Conservation (phyloP, 495 filamentous ascomycete genomes). For the Aspergillus ellipticus region DNA sequence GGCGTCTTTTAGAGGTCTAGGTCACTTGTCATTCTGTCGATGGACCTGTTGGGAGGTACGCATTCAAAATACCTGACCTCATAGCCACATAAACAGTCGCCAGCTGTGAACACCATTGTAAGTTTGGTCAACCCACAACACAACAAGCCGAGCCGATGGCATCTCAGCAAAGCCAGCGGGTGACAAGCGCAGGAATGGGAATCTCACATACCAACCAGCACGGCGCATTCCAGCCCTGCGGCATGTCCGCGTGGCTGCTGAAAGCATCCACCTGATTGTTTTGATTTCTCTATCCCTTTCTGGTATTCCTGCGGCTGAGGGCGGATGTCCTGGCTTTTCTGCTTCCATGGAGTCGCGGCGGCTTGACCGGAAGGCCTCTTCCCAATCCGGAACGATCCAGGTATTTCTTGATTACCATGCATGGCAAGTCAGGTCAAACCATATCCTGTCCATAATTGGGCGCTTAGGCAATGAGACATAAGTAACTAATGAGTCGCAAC, state of each 20-base stretch:
- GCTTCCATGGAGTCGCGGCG: too few relatives aligned
- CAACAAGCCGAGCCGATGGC: not conserved
- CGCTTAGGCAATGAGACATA: too few relatives aligned
- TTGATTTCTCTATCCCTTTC: not conserved
- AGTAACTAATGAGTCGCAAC: too few relatives aligned
- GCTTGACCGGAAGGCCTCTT: too few relatives aligned
- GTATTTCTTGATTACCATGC: too few relatives aligned
- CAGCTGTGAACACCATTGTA: not conserved
- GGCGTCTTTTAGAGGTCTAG: not conserved
- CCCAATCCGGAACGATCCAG: too few relatives aligned
- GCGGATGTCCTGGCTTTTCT: not conserved
- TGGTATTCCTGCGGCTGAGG: not conserved
- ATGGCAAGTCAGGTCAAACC: too few relatives aligned
- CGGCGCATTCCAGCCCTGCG: not conserved
- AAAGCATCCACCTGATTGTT: not conserved
- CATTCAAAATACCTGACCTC: not conserved
- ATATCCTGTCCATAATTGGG: too few relatives aligned
- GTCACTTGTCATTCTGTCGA: not conserved
- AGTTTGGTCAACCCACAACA: not conserved
- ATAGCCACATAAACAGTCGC: not conserved
- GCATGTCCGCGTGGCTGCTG: not conserved
- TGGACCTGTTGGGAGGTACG: not conserved
- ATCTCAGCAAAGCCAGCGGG: not conserved
- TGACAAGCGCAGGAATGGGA: not conserved
- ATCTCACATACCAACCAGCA: not conserved